Percentiles rank a stretch among this genome's conserved stretches.
Conservation (phyloP, 2,329 filamentous ascomycete species). For the Botrytis aclada region DNA sequence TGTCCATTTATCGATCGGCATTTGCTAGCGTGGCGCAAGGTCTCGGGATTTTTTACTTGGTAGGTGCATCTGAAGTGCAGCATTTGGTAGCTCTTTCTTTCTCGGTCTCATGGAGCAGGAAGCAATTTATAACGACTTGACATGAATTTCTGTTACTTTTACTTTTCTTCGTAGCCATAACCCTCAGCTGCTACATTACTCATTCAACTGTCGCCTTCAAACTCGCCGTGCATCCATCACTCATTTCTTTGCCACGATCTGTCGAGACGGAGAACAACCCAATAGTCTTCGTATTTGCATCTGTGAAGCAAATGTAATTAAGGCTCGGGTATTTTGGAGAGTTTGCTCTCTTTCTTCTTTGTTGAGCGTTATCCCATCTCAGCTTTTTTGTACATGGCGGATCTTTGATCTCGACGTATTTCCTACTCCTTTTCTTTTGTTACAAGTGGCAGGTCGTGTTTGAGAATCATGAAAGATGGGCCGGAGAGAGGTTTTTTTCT, state of each 20-base stretch:
- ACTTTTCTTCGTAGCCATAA: not conserved
- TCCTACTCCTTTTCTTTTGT: slow-evolving; percentile 2
- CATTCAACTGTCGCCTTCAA: not conserved
- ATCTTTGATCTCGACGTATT: not conserved
- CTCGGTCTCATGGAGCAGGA: not conserved
- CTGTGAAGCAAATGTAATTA: not conserved
- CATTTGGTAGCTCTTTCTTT: slow-evolving; percentile 7
- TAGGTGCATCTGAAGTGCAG: slow-evolving; percentile 13
- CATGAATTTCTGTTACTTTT: slow-evolving; percentile 8
- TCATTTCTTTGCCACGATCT: not conserved
- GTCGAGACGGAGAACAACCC: not conserved
- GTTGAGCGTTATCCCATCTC: not conserved
- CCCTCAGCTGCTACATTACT: not conserved
- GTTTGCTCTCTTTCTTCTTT: not conserved
- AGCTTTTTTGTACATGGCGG: not conserved
- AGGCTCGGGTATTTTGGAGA: not conserved
- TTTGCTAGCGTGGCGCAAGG: slow-evolving; percentile 21
- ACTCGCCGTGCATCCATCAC: not conserved
- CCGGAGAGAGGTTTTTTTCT: not conserved
- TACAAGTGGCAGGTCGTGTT: not conserved
- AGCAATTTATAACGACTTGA: slow-evolving; percentile 8
- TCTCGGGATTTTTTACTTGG: slow-evolving; percentile 7
- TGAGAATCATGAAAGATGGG: not conserved
- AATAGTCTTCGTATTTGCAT: not conserved
- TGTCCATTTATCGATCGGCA: slow-evolving; percentile 7